Evolutionary conservation across 352 stramenopile species (phyloP).

Genomic region (Globisporangium radiosum): DNA sequence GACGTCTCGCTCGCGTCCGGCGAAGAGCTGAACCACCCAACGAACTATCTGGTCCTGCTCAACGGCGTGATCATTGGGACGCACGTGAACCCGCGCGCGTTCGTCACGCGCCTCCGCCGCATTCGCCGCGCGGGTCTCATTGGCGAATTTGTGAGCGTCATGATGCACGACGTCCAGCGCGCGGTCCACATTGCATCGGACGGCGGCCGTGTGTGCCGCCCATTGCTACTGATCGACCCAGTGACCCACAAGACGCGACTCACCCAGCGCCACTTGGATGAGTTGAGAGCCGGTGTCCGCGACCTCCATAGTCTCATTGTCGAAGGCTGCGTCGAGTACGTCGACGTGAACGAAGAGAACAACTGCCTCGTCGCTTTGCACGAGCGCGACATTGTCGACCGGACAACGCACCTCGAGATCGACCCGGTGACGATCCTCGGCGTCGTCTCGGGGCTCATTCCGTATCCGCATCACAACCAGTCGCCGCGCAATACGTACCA

Average conservation of each 20-base stretch:
- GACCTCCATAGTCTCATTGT: constrained; percentile 84
- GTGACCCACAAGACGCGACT: constrained; percentile 88
- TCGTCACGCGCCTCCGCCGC: constrained; percentile 84
- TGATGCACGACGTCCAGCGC: constrained; percentile 96
- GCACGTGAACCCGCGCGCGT: constrained; percentile 87
- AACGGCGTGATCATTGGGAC: constrained; percentile 98
- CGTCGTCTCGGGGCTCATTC: constrained; percentile 97
- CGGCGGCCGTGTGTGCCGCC: constrained; percentile 96
- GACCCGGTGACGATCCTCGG: constrained; percentile 99
- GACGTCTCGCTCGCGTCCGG: constrained; percentile 93
- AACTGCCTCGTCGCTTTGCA: constrained; percentile 98
- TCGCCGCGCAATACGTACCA: constrained; percentile 99
- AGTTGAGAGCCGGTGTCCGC: constrained; percentile 72
- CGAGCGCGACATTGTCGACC: constrained; percentile 86
- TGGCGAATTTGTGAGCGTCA: constrained; percentile 98
- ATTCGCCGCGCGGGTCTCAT: constrained; percentile 83
- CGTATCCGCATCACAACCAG: constrained; percentile 99
- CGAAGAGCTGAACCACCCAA: constrained; percentile 94
- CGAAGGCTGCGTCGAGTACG: constrained; percentile 98
- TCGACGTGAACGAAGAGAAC: constrained; percentile 99
- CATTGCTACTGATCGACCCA: constrained; percentile 92
- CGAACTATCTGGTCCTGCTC: constrained; percentile 96
- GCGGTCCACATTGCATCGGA: constrained; percentile 99
- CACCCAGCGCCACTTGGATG: constrained; percentile 94
- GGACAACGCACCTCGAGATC: constrained; percentile 99